Evolutionary conservation across 305 asterid species (phyloP).

Genomic region (Fraxinus latifolia): DNA sequence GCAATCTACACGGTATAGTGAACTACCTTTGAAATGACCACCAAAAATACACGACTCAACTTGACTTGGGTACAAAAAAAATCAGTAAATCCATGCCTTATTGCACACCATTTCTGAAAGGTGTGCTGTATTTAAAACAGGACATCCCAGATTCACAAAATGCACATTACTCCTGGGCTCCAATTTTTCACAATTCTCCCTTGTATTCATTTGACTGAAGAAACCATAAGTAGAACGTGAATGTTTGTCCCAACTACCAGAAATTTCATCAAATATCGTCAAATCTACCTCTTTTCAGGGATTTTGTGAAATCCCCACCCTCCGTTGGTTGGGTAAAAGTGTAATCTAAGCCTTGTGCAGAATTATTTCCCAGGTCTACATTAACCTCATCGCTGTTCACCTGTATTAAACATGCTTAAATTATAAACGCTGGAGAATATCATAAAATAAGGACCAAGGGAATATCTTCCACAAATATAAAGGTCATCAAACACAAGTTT

Average conservation of each 20-base stretch:
- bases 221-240: constrained; percentile 29
- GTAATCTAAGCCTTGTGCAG: constrained; percentile 19
- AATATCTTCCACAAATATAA: background rate
- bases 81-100: constrained; percentile 35
- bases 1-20: background rate
- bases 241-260: constrained; percentile 28
- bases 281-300: constrained; percentile 46
- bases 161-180: constrained; percentile 33
- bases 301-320: constrained; percentile 17
- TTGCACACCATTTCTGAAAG: constrained; percentile 32
- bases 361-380: constrained; percentile 24
- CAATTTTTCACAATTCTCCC: constrained; percentile 34
- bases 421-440: background rate
- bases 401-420: constrained; percentile 34
- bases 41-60: background rate
- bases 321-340: constrained; percentile 23
- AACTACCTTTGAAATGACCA: constrained; percentile 18
- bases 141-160: constrained; percentile 19
- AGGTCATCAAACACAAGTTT: background rate
- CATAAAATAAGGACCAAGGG: background rate
- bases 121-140: constrained; percentile 38
- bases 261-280: constrained; percentile 44
- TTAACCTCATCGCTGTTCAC: constrained; percentile 18
- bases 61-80: constrained; percentile 4
- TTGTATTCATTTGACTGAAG: constrained; percentile 32